Conservation (phyloP, 1,139 yeast species). For the Debaryomyces sp. region DNA sequence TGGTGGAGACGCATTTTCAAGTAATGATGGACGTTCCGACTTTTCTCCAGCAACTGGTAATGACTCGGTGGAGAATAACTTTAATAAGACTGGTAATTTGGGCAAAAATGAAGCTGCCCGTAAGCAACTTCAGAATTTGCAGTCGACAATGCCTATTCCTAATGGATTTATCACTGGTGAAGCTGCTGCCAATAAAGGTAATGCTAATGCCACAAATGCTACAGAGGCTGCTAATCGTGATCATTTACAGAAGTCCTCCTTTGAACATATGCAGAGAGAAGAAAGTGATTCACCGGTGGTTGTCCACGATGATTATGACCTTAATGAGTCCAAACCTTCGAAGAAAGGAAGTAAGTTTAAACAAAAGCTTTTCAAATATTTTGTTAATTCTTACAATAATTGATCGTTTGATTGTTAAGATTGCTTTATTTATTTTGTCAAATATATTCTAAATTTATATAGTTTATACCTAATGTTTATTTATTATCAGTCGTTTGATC, state of each 20-base stretch:
- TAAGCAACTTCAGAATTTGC: neutral
- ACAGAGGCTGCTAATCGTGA: neutral
- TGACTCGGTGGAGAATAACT: neutral
- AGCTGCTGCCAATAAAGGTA: neutral
- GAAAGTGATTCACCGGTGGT: slow-evolving; percentile 1
- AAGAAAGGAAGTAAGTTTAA: slow-evolving; percentile 31
- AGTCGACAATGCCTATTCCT: neutral
- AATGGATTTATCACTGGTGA: neutral
- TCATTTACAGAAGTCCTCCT: neutral
- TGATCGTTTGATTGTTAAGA: neutral
- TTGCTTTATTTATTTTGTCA: slow-evolving; percentile 1
- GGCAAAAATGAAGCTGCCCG: neutral
- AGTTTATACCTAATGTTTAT: slow-evolving; percentile 1
- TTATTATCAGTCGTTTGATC: neutral
- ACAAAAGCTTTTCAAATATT: slow-evolving; percentile 37
- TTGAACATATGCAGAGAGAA: neutral
- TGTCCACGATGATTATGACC: neutral
- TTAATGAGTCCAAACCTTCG: neutral
- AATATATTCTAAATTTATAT: neutral
- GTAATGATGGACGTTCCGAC: neutral
- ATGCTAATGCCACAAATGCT: neutral
- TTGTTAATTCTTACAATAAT: slow-evolving; percentile 35
- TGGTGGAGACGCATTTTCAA: neutral
- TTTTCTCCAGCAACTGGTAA: neutral
- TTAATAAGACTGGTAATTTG: neutral